Evolutionary conservation across 441 rosid species (phyloP).

Genomic region (Brassica hybrid): DNA sequence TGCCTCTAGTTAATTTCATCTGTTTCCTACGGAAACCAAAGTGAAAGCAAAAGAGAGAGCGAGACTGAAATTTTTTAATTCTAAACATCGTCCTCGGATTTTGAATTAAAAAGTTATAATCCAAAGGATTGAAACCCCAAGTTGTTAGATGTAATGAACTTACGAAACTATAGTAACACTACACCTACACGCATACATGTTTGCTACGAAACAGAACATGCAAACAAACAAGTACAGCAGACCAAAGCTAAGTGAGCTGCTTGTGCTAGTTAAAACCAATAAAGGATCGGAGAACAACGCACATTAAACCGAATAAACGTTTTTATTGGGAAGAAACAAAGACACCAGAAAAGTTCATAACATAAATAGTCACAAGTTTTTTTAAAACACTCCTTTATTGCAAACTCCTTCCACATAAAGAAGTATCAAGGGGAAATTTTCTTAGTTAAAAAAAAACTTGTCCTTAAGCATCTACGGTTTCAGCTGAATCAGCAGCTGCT

Average conservation of each 20-base stretch:
- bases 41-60: no score
- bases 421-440: constrained; percentile 11
- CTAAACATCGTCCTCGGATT: no score
- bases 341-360: background rate
- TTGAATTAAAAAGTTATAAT: no score
- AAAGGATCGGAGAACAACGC: background rate
- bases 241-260: constrained; percentile 5
- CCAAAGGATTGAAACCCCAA: no score
- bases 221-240: background rate
- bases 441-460: background rate
- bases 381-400: constrained; percentile 32
- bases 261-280: background rate
- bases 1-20: no score
- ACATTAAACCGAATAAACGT: constrained; percentile 31
- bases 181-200: background rate
- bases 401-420: constrained; percentile 36
- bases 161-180: no score
- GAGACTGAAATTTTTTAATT: no score
- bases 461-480: constrained; percentile 58
- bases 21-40: no score
- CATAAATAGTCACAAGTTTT: constrained; percentile 7
- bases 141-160: no score
- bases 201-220: constrained; percentile 10
- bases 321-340: constrained; percentile 17
- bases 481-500: constrained; percentile 67